These are phyloP conservation scores for Lichtheimia hyalospora DNA, from an alignment of 371 early-diverging fungal species.

Conservation along the genomic window DNA sequence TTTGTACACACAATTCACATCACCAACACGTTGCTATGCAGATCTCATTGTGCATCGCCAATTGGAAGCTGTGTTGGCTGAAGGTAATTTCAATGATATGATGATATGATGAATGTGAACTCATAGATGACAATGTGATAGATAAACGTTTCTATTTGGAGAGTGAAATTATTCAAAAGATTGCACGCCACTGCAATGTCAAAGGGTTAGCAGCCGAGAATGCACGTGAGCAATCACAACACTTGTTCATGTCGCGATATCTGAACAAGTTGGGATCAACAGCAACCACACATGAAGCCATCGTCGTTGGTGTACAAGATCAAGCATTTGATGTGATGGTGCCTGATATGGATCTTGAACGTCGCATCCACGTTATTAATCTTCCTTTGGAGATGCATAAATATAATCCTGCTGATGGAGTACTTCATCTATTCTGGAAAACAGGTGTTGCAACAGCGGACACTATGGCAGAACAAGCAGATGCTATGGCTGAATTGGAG, in stretches of 20 bases:
- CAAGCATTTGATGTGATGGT: conserved; percentile 66
- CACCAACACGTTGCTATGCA: conserved; percentile 94
- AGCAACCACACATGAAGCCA: conserved; percentile 34
- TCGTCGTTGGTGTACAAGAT: conserved; percentile 50
- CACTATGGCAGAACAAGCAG: conserved; percentile 23
- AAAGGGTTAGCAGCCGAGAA: conserved; percentile 61
- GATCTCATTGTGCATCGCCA: conserved; percentile 93
- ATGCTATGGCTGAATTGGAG: conserved; percentile 14
- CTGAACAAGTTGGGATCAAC: conserved; percentile 22
- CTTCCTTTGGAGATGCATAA: conserved; percentile 41
- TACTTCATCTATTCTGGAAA: conserved; percentile 53
- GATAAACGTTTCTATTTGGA: conserved; percentile 52
- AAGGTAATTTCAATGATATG: conserved; percentile 11
- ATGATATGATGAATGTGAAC: neutral
- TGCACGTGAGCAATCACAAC: conserved; percentile 74
- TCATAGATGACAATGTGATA: conserved; percentile 10
- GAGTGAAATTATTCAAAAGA: conserved; percentile 38
- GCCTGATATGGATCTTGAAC: conserved; percentile 57
- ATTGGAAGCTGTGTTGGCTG: conserved; percentile 34
- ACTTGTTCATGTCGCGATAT: conserved; percentile 64
- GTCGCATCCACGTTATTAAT: conserved; percentile 46
- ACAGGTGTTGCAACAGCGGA: conserved; percentile 36
- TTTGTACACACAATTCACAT: conserved; percentile 88
- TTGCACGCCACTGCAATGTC: conserved; percentile 69
- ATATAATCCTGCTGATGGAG: conserved; percentile 34